These are phyloP conservation scores for Teunomyces gatunensis DNA, from an alignment of 805 yeast species.

Conservation along the genomic window DNA sequence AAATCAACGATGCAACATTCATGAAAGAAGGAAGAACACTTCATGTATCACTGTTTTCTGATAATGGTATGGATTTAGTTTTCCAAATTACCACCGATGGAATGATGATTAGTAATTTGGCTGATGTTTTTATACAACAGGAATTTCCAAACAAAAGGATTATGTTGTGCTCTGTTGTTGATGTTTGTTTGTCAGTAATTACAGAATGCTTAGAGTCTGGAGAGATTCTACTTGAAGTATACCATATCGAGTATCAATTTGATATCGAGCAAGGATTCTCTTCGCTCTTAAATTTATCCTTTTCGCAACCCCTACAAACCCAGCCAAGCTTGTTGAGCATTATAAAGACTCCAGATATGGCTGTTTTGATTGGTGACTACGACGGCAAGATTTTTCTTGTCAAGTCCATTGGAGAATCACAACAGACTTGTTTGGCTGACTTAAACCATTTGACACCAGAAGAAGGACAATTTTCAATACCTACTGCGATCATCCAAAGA, in stretches of 20 bases:
- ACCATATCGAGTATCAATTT: constrained; percentile 3
- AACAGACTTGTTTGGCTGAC: not conserved
- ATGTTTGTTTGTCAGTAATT: constrained; percentile 12
- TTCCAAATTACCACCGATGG: constrained; percentile 26
- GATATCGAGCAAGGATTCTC: constrained; percentile 1
- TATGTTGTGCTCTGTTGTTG: constrained; percentile 10
- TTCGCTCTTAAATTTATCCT: not conserved
- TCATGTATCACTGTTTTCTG: constrained; percentile 5
- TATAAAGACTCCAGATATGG: not conserved
- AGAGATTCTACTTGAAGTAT: constrained; percentile 5
- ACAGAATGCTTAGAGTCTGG: constrained; percentile 9
- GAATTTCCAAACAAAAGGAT: constrained; percentile 10
- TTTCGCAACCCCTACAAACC: not conserved
- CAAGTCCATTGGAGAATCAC: not conserved
- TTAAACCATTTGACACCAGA: constrained; percentile 7
- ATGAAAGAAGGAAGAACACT: constrained; percentile 2
- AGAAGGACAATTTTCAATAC: constrained; percentile 12
- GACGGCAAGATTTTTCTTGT: constrained; percentile 1
- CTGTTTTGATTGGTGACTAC: not conserved
- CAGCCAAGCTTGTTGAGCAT: constrained; percentile 5
- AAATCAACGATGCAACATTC: constrained; percentile 15
- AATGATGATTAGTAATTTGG: constrained; percentile 21
- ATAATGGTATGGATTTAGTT: constrained; percentile 11
- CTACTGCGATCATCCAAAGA: constrained; percentile 16
- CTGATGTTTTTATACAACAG: constrained; percentile 7